phyloP scores from a whole-genome alignment of 768 basidiomycete species.

The Suillus subluteus region DNA sequence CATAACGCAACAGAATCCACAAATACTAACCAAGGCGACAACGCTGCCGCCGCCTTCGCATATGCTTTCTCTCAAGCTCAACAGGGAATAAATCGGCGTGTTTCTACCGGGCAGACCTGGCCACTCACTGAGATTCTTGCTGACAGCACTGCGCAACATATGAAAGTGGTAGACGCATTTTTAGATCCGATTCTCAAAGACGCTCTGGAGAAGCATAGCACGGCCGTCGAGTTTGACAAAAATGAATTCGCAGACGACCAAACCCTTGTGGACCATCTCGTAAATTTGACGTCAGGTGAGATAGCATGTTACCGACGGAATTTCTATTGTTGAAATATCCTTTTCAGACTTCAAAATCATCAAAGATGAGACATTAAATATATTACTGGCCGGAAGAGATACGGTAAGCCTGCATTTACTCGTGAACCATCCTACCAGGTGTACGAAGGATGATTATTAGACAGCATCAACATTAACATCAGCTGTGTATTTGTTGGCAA shows the following conservation, averaged over 20 bases:
- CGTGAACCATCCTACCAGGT: neutral
- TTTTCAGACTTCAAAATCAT: constrained; percentile 35
- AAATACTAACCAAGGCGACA: constrained; percentile 13
- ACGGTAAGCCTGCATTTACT: constrained; percentile 31
- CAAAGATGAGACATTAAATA: constrained; percentile 46
- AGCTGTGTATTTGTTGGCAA: constrained; percentile 49
- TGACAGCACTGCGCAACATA: constrained; percentile 36
- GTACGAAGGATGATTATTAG: constrained; percentile 24
- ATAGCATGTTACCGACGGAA: neutral
- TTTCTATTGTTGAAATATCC: neutral
- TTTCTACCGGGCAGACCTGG: constrained; percentile 38
- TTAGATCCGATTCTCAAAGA: constrained; percentile 43
- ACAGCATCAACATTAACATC: constrained; percentile 49
- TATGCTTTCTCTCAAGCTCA: constrained; percentile 39
- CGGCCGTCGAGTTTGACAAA: constrained; percentile 13
- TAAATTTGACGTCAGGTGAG: constrained; percentile 42
- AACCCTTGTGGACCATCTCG: constrained; percentile 45
- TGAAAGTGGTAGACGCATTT: constrained; percentile 42
- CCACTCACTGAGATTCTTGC: constrained; percentile 41
- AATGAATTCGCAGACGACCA: constrained; percentile 33
- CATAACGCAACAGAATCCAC: constrained; percentile 22
- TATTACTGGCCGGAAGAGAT: constrained; percentile 49
- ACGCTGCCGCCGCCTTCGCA: constrained; percentile 30
- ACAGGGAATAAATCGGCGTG: constrained; percentile 30
- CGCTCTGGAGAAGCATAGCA: constrained; percentile 34